phyloP scores from a whole-genome alignment of 2,329 filamentous ascomycete genomes.

The Acarospora socialis region DNA sequence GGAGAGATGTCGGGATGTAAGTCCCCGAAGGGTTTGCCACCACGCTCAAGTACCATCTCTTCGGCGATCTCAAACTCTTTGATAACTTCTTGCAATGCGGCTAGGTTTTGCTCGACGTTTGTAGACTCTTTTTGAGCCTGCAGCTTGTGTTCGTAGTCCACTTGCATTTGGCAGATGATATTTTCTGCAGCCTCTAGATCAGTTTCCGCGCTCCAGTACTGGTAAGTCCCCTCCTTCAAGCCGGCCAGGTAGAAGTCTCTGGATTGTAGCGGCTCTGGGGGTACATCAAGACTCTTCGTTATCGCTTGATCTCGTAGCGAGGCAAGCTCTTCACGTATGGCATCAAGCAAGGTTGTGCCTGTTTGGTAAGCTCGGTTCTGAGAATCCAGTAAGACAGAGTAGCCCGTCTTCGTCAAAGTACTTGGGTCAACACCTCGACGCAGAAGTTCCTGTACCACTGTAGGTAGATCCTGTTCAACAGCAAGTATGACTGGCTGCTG shows the following conservation, averaged over 20 bases:
- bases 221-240: constrained; percentile 43
- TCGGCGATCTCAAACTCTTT: constrained; percentile 42
- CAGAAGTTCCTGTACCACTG: constrained; percentile 45
- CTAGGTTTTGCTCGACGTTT: constrained; percentile 36
- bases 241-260: constrained; percentile 34
- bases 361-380: no score
- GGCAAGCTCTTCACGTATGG: no score
- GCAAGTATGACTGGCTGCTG: constrained; percentile 57
- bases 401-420: constrained; percentile 33
- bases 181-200: constrained; percentile 25
- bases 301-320: no score
- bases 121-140: constrained; percentile 16
- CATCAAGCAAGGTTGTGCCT: constrained; percentile 4
- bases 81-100: constrained; percentile 39
- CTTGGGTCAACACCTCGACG: constrained; percentile 52
- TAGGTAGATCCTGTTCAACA: constrained; percentile 34
- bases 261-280: constrained; percentile 21
- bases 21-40: constrained; percentile 53
- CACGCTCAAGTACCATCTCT: constrained; percentile 37
- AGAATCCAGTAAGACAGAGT: no score
- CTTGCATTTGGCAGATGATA: constrained; percentile 13
- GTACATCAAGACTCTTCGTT: no score
- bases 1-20: constrained; percentile 41
- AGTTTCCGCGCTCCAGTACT: constrained; percentile 37
- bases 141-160: constrained; percentile 24